Evolutionary conservation across 2,329 filamentous ascomycete genomes (phyloP).

Genomic region (Nigrospora osmanthi): DNA sequence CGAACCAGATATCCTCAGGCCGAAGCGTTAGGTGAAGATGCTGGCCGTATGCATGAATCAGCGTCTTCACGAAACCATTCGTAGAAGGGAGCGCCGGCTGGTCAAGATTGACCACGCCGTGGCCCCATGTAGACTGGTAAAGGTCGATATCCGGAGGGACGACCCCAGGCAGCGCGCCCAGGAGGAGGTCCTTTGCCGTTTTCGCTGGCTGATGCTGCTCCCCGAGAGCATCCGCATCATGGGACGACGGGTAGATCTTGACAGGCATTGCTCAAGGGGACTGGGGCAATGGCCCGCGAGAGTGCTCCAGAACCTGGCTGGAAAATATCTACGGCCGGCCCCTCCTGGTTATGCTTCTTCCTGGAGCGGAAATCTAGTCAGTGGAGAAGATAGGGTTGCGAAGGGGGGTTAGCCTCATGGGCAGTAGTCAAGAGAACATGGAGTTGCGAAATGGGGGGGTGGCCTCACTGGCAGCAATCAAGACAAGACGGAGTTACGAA

Average conservation of each 20-base stretch:
- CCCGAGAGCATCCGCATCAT: neutral
- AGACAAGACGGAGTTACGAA: too few relatives aligned
- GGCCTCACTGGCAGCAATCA: too few relatives aligned
- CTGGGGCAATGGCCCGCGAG: too few relatives aligned
- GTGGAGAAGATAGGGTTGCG: too few relatives aligned
- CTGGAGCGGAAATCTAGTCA: too few relatives aligned
- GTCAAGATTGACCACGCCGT: neutral
- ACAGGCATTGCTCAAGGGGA: neutral
- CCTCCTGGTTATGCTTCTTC: too few relatives aligned
- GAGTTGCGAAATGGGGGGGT: too few relatives aligned
- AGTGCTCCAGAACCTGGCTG: too few relatives aligned
- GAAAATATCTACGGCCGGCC: too few relatives aligned
- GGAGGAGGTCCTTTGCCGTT: neutral
- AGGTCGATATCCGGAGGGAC: neutral
- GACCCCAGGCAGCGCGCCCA: neutral
- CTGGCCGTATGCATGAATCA: neutral
- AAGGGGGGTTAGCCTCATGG: too few relatives aligned
- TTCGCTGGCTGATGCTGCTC: neutral
- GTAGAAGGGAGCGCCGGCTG: neutral
- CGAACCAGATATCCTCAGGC: conserved; percentile 42
- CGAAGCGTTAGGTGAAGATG: neutral
- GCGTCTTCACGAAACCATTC: neutral
- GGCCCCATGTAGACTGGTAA: neutral
- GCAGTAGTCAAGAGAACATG: too few relatives aligned
- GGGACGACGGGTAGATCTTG: neutral